phyloP scores from a whole-genome alignment of 2,329 filamentous ascomycete genomes.

The Penicillium sp. region DNA sequence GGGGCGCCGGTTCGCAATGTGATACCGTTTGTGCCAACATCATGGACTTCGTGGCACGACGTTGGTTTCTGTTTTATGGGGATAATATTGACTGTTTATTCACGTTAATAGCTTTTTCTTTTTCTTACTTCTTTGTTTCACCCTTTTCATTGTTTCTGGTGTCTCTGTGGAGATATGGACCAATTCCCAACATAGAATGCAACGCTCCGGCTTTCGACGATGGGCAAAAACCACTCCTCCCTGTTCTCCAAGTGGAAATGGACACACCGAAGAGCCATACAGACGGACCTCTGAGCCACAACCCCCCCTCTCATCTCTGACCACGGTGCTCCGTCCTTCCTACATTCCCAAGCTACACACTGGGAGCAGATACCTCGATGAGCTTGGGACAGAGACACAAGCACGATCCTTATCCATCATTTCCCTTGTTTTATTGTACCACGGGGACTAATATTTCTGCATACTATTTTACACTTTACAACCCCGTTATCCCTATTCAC shows the following conservation, averaged over 20 bases:
- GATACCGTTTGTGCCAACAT: constrained; percentile 41
- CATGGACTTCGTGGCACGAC: constrained; percentile 40
- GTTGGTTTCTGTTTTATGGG: constrained; percentile 41
- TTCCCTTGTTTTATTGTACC: constrained; percentile 16
- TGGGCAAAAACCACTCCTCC: constrained; percentile 23
- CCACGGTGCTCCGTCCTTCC: background rate
- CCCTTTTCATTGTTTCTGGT: constrained; percentile 8
- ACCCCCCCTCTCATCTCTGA: constrained; percentile 10
- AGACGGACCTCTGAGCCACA: no score
- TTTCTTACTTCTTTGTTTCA: constrained; percentile 13
- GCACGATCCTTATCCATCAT: constrained; percentile 21
- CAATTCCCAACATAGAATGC: constrained; percentile 34
- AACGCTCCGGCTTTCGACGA: constrained; percentile 34
- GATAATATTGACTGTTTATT: constrained; percentile 47
- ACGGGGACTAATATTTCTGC: background rate
- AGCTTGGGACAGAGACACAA: constrained; percentile 8
- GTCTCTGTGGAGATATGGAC: constrained; percentile 23
- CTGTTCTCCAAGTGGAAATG: constrained; percentile 3
- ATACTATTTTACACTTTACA: constrained; percentile 2
- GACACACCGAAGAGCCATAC: background rate
- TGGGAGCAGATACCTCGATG: background rate
- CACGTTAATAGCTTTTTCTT: constrained; percentile 46
- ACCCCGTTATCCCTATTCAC: constrained; percentile 18
- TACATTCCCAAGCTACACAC: background rate
- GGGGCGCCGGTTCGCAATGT: constrained; percentile 35